Percentiles rank a stretch among this genome's conserved stretches.
phyloP scores from a whole-genome alignment of 805 yeast species.

The Hanseniaspora meyeri region DNA sequence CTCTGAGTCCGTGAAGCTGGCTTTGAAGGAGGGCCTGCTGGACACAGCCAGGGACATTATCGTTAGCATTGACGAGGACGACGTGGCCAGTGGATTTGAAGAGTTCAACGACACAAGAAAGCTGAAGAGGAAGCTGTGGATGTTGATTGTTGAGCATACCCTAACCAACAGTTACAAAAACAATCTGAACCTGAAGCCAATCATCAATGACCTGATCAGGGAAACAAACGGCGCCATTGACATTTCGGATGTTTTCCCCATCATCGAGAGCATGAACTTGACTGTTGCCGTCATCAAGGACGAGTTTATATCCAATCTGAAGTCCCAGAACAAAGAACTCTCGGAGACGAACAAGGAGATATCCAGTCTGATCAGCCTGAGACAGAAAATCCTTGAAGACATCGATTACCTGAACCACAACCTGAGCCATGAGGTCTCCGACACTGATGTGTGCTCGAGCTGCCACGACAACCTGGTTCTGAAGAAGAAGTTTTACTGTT shows the following conservation, averaged over 20 bases:
- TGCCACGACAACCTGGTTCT: constrained; percentile 59
- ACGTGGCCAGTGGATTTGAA: neutral
- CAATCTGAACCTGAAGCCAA: constrained; percentile 22
- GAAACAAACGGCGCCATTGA: constrained; percentile 41
- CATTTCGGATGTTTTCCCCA: constrained; percentile 70
- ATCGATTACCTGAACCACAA: constrained; percentile 41
- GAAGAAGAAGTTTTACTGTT: constrained; percentile 60
- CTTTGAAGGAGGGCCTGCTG: constrained; percentile 47
- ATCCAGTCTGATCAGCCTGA: constrained; percentile 55
- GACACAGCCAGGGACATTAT: constrained; percentile 47
- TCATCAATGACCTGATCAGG: constrained; percentile 29
- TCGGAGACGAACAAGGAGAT: constrained; percentile 58
- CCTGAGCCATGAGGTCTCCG: constrained; percentile 63
- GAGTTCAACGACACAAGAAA: constrained; percentile 33
- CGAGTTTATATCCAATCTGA: constrained; percentile 70
- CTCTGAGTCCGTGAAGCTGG: constrained; percentile 71
- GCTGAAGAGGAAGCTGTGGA: constrained; percentile 61
- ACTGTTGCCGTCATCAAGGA: constrained; percentile 73
- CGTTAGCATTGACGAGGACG: constrained; percentile 17
- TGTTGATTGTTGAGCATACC: constrained; percentile 36
- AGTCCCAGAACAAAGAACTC: constrained; percentile 56
- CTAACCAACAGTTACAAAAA: constrained; percentile 18
- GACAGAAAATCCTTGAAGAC: constrained; percentile 46
- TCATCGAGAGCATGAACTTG: constrained; percentile 64
- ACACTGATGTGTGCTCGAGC: constrained; percentile 53